Percentiles rank a stretch among this genome's conserved stretches.
Conservation (phyloP, 768 basidiomycete species). For the Tylopilus rubrobrunneus region DNA sequence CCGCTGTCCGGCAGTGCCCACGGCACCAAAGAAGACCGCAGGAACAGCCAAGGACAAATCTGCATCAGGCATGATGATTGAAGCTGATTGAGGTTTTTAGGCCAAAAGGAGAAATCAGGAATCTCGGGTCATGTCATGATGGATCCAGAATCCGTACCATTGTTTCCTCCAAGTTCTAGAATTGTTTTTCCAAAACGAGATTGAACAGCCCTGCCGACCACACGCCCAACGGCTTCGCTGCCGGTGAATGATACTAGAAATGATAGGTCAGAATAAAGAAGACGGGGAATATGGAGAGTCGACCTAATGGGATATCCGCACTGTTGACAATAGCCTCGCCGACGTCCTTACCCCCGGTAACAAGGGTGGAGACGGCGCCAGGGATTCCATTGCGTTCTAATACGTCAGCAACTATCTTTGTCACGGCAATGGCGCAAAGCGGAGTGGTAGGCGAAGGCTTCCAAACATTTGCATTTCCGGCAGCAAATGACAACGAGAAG, state of each 20-base stretch:
- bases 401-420: constrained; percentile 75
- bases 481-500: constrained; percentile 79
- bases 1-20: constrained; percentile 72
- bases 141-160: constrained; percentile 50
- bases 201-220: constrained; percentile 85
- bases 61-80: constrained; percentile 91
- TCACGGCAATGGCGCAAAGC: constrained; percentile 86
- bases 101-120: constrained; percentile 15
- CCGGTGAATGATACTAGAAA: constrained; percentile 89
- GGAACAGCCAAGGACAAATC: constrained; percentile 87
- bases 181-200: constrained; percentile 87
- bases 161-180: constrained; percentile 93
- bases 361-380: constrained; percentile 78
- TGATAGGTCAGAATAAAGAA: neutral
- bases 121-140: constrained; percentile 18
- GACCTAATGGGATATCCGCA: constrained; percentile 74
- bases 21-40: constrained; percentile 89
- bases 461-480: constrained; percentile 93
- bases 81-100: constrained; percentile 47
- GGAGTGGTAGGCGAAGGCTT: constrained; percentile 91
- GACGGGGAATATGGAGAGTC: constrained; percentile 10
- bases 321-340: constrained; percentile 79
- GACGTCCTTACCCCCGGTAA: constrained; percentile 77
- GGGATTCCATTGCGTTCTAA: constrained; percentile 80
- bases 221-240: constrained; percentile 80